Percentiles rank a stretch among this genome's conserved stretches.
phyloP scores from a whole-genome alignment of 495 filamentous ascomycete species.

The Neurospora tetraspora region DNA sequence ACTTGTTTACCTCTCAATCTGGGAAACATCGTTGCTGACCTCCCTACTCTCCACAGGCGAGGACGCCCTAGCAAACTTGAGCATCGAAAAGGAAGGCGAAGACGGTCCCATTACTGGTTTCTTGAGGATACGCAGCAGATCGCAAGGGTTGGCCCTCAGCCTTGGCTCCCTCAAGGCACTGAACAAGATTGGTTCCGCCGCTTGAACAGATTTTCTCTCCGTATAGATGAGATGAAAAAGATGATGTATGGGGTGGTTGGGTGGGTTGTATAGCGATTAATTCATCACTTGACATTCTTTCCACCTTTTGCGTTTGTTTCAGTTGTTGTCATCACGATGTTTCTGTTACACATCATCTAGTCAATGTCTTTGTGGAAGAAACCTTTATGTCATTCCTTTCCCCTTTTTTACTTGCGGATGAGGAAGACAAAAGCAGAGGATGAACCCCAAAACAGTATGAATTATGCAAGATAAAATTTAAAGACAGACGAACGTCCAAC shows the following conservation, averaged over 20 bases:
- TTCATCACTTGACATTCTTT: background rate
- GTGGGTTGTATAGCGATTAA: background rate
- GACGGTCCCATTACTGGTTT: slow-evolving; percentile 97
- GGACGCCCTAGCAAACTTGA: slow-evolving; percentile 96
- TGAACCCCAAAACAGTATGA: background rate
- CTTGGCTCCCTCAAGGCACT: slow-evolving; percentile 92
- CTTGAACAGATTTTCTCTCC: slow-evolving; percentile 16
- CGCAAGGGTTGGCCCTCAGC: slow-evolving; percentile 89
- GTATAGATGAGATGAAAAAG: background rate
- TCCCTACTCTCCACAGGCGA: slow-evolving; percentile 52
- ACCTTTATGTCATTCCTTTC: background rate
- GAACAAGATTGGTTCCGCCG: slow-evolving; percentile 59
- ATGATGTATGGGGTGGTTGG: background rate
- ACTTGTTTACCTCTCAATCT: background rate
- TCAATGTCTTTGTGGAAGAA: background rate
- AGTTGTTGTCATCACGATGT: background rate
- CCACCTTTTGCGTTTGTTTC: background rate
- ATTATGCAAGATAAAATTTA: background rate
- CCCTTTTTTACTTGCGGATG: background rate
- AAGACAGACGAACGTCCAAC: background rate
- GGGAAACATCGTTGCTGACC: slow-evolving; percentile 12
- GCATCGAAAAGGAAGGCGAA: slow-evolving; percentile 95
- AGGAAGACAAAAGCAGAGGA: background rate
- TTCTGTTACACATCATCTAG: background rate
- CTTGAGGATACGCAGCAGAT: slow-evolving; percentile 94